These are phyloP conservation scores for Hanseniaspora osmophila DNA, from an alignment of 805 yeast genomes.

Conservation along the genomic window DNA sequence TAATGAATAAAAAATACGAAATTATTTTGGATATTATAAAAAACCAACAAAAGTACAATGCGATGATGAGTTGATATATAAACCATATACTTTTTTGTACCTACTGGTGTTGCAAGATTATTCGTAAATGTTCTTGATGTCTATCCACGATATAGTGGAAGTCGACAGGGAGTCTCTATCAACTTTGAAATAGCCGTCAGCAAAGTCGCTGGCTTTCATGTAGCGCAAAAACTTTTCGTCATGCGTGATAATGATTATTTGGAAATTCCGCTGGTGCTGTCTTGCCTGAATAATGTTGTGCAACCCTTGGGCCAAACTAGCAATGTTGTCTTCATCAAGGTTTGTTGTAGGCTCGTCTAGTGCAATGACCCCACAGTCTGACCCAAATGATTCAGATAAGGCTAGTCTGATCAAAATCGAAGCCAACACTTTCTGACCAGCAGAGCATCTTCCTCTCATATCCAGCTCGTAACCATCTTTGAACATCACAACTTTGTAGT, in stretches of 20 bases:
- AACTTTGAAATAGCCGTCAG: constrained; percentile 77
- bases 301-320: constrained; percentile 71
- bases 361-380: constrained; percentile 89
- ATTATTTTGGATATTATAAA: constrained; percentile 23
- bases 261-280: constrained; percentile 73
- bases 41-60: constrained; percentile 21
- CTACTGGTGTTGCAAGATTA: not conserved
- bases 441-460: constrained; percentile 96
- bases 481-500: constrained; percentile 88
- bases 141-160: constrained; percentile 54
- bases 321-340: constrained; percentile 78
- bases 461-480: constrained; percentile 85
- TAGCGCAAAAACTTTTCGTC: constrained; percentile 80
- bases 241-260: constrained; percentile 88
- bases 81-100: no score
- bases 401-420: constrained; percentile 84
- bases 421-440: constrained; percentile 93
- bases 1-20: constrained; percentile 15
- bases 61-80: constrained; percentile 9
- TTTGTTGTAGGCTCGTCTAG: constrained; percentile 97
- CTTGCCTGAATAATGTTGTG: constrained; percentile 63
- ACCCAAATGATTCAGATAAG: constrained; percentile 88
- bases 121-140: constrained; percentile 26
- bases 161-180: constrained; percentile 69
- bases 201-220: constrained; percentile 73